phyloP scores from a whole-genome alignment of 768 basidiomycete species.

The Imleria badia region DNA sequence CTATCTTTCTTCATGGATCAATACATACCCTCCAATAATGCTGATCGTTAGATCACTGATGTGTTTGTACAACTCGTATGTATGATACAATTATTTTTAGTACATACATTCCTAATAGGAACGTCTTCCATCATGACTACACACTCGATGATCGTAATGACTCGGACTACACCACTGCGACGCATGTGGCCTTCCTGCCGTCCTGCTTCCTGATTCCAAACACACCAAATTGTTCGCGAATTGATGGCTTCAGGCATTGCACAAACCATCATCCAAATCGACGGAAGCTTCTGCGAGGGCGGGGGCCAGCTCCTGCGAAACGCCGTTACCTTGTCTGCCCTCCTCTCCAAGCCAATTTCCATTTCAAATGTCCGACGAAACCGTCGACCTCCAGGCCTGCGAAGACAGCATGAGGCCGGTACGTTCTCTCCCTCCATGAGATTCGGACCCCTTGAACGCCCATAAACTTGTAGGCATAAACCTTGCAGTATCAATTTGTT shows the following conservation, averaged over 20 bases:
- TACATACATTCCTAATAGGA: neutral
- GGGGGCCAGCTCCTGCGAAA: conserved; percentile 79
- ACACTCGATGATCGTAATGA: neutral
- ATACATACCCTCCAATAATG: conserved; percentile 14
- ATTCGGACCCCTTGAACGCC: neutral
- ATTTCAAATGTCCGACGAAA: conserved; percentile 61
- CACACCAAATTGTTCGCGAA: neutral
- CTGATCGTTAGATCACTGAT: neutral
- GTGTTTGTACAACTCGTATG: neutral
- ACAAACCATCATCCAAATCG: conserved; percentile 30
- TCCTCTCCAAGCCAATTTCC: conserved; percentile 58
- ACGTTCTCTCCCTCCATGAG: neutral
- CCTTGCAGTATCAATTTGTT: conserved; percentile 61
- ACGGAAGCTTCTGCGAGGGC: conserved; percentile 48
- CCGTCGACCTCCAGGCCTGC: conserved; percentile 63
- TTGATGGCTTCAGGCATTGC: conserved; percentile 11
- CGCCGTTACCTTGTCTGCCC: conserved; percentile 60
- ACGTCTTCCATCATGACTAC: too few species aligned
- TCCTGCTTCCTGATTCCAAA: neutral
- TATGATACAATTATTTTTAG: conserved; percentile 8
- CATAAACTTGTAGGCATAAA: conserved; percentile 48
- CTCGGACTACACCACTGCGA: neutral
- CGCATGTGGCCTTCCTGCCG: neutral
- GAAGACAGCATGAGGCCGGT: conserved; percentile 74
- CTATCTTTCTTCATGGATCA: conserved; percentile 6